Base-by-base conservation (phyloP, 2,329 filamentous ascomycete genomes). In the Amylocarpus encephaloides region DNA sequence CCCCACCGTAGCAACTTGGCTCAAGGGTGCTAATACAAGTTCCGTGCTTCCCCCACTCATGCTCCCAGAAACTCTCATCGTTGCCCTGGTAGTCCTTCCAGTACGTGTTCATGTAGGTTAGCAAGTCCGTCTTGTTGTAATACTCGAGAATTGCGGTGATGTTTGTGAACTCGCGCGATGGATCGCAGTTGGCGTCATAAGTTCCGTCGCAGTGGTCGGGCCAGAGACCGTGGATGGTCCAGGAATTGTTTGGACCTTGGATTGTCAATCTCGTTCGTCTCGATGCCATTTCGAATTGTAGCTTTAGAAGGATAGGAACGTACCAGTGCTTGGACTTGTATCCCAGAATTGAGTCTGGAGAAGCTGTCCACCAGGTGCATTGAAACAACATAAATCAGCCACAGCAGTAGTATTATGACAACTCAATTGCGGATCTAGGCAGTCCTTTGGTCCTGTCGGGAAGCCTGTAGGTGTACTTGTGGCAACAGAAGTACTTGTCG, bases 41-140 rank as follows among this genome's bases (percentile, higher is more conserved):
- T 49, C 86, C 86, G 64, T 90, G 86, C 66, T 87, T 89, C 57
- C 73, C 71, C 80, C 82, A 89, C 67, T 89, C 85, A 65, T 88
- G 84, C 63, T 84, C 72, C 85, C 85, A 89, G 58, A 89, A 79
- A 10, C 68, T 69, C 59, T 83, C 77, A n/a, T 46, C 46, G 2
- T 80, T 68, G 49, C 82, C 82, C 44, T 76, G 64, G 67, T 82
- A 78, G 63, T 83, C 79, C 66, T 85, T 83, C 85, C 84, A 88
- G 68, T 82, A 86, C 2, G 70, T 77, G 48, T 76, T 67, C 85
- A 88, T 88, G 64, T 81, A 84, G 2, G 69, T 68, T 1, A 88
- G 70, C 1, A 83, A 30, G 3, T 36, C 11, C 38, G 18, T 6
- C 39, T 46, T 15, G 29, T 32, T 10, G 16, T 33, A 12, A 16